Base-by-base conservation (phyloP, 2,329 filamentous ascomycete genomes). In the Gliomastix tumulicola region DNA sequence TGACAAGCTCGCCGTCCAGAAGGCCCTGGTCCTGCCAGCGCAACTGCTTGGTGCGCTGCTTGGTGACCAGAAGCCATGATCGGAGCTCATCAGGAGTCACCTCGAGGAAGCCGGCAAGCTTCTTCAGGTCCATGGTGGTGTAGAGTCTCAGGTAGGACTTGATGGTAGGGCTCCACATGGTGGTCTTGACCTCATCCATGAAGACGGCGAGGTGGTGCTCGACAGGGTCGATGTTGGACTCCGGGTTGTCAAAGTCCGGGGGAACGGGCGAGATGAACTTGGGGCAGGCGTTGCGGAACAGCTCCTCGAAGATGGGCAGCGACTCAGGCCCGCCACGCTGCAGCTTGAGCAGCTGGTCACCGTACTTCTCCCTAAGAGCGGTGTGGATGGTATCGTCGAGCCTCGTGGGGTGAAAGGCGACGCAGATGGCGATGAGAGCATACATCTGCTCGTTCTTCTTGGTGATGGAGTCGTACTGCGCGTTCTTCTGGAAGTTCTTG, bases 401-500 rank as follows among this genome's bases (percentile, higher is more conserved):
- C 51, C 92, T 82, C 39, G 90, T 97, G 41, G 92, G 92, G 68
- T 95, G 86, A 76, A 98, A 94, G 47, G 92, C 89, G 40, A 97
- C 89, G 66, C 92, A 98, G 69, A 98, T 97, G 64, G 92, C 90
- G 53, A 98, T 94, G 49, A 98, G 79, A 27, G 92, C 92, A 64
- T 96, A 96, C 90, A 98, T 97, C 75, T 98, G 92, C 65, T 98
- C 92, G 66, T 95, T 97, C 82, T 97, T 97, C 84, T 98, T 98
- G 55, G 87, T 89, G 66, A 97, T 96, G 45, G 88, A 94, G 65
- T 98, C 92, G 71, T 95, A 97, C 70, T 95, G 85, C 20, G 86
- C 84, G 63, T 89, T 94, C 82, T 97, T 98, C 70, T 98, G 92
- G 81, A 97, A 97, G 76, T 97, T 97, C 85, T 98, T 98, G 59